Evolutionary conservation across 2,329 filamentous ascomycete species (phyloP), one percentile per base, ranked within the genome.

Genomic region (Fusarium oxysporum): DNA sequence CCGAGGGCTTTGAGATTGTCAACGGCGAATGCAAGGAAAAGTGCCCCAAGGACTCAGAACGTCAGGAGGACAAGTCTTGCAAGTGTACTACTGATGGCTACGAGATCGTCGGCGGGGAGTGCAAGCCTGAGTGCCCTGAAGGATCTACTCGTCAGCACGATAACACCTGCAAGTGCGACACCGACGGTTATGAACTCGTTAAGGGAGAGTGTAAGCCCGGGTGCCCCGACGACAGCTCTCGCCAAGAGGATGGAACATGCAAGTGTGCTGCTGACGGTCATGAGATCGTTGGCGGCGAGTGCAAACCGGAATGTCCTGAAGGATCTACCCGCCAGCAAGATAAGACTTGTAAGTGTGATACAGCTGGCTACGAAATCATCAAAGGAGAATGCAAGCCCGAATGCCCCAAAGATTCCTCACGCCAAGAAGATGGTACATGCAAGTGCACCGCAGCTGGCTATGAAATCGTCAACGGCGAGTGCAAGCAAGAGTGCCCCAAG

Each of bases 171-270:
- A 33, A 33, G 3, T 50, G 47, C 6, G 30, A 50, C 4, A 50
- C 7, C 0, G n/a, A 33, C 0, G 21, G n/a, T 2, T 23, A 23
- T 13, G 47, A 50, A 10, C 30, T 50, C 3, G 30, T 19, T 0
- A 50, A 50, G 8, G 16, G 16, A 35, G n/a, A 51, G 16, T 51
- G 47, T 23, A 51, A 51, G n/a, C 12, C 48, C 0, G 17, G 0
- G 0, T 51, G 47, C 5, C 47, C 47, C 8, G 4, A 35, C 0
- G 11, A 10, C 8, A 25, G n/a, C 6, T 10, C 47, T 13, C 47
- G 47, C 11, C 47, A 35, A 7, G 47, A 35, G 8, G 47, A 51
- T 19, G 30, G 21, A 25, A 51, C 17, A 12, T 51, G 48, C 32
- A 35, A 35, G n/a, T 51, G 48, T 14, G 9, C n/a, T 35, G 9